Base-by-base conservation (phyloP, 2,329 filamentous ascomycete species). In the Tolypocladium tropicale region DNA sequence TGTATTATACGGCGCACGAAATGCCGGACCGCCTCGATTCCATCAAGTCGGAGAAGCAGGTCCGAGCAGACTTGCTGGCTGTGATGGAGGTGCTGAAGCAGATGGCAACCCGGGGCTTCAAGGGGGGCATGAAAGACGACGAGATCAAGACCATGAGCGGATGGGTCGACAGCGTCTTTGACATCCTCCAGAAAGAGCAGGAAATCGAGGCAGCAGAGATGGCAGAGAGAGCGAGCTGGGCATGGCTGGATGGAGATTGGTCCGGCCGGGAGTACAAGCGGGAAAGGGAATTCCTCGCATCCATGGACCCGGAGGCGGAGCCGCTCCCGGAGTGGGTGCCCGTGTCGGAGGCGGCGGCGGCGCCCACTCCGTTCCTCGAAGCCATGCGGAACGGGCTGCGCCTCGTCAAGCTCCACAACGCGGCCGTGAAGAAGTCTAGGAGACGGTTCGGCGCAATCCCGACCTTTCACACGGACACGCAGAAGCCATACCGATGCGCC, bases 1-100 rank as follows among this genome's bases (percentile, higher is more conserved):
- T 95, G 65, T 99, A 97, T 74, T 97, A 99, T 72, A 96, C 92
- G 0, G 83, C 90, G 4, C 94, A 97, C 68, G 89, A 95, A 65
- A 81, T 92, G 54, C 90, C 92, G 1, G 87, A 94, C 63, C 85
- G 89, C 39, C 77, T 97, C 21, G 90, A 94, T 65, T 77, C 87
- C 32, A 95, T 97, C 72, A 92, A 90, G 70, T 85, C 90, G 0
- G 94, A 99, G 70, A 89, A 87, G 60, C 81, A 88, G 61, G 87
- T 99, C 52, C 85, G 94, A 46, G 79, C 87, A 53, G 93, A 97
- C 64, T 76, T 97, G 10, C 82, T 96, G 43, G 82, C 84, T 56
- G 89, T 96, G 46, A 85, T 99, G 70, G 94, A 99, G 63, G 86
- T 95, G 3, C 76, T 99, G 55, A 96, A 95, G 72, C 85, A 90